Base-by-base conservation (phyloP, 1,139 yeast species). In the Zygosaccharomyces sapae region DNA sequence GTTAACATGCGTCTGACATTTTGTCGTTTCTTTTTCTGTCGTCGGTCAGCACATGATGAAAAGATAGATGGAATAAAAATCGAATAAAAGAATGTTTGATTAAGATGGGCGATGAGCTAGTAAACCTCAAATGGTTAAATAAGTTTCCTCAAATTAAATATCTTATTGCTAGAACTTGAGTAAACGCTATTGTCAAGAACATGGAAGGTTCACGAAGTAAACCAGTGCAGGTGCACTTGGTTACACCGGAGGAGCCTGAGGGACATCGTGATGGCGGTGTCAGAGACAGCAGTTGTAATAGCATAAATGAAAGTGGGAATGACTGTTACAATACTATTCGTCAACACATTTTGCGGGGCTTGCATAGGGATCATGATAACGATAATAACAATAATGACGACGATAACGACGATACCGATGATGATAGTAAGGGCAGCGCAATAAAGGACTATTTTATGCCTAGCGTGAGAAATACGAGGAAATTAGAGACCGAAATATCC, bases 391-490 rank as follows among this genome's bases (percentile, higher is more conserved):
- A n/a, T n/a, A n/a, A n/a, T n/a, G n/a, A n/a, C n/a, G n/a, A n/a
- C n/a, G n/a, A 34, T 18, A 33, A 37, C 16, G 22, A 29, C 20
- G 38, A 19, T 12, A 20, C 38, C n/a, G 38, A 6, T 22, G 41
- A 22, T 22, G 25, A 22, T 22, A 22, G 25, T 22, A 22, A 22
- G 25, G 25, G 25, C 25, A 22, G 25, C 25, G 25, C 25, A 22
- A 7, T 22, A 5, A 22, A 35, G 5, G 36, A 22, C n/a, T 41
- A 39, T 24, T 50, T 51, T 19, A 46, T 43, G 47, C 61, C 61
- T 2, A 58, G 62, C 7, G 38, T 59, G 5, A 45, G 46, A 40
- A 55, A 48, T 27, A 62, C 66, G 9, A 50, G 55, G 40, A 51
- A 52, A 25, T 49, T 62, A 44, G 64, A 61, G 48, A 24, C 47